A percentile compares a stretch with the other conserved stretches of the same genome.
Conservation (phyloP, 148 eudicot species). For the Rhododendron ferrugineum region DNA sequence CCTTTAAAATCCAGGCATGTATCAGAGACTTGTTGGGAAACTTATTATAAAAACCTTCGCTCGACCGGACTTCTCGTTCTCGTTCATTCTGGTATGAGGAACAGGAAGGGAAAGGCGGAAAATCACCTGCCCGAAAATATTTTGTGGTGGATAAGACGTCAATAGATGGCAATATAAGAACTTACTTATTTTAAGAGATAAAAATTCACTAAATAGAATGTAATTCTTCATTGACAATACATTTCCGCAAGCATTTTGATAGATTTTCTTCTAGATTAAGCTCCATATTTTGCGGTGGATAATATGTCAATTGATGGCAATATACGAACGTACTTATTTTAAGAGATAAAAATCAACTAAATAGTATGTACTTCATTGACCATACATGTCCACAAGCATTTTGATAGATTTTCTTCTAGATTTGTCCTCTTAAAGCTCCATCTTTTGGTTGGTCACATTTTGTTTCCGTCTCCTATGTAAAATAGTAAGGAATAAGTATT, state of each 20-base stretch:
- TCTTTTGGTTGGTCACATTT: background rate
- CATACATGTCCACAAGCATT: background rate
- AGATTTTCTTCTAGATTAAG: background rate
- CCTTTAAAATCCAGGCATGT: too few species aligned
- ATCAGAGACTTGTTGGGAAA: background rate
- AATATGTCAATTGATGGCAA: background rate
- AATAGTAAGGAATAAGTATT: background rate
- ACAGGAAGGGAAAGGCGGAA: background rate
- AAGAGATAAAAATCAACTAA: background rate
- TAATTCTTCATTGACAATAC: too few species aligned
- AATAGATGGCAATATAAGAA: too few species aligned
- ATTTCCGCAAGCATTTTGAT: background rate
- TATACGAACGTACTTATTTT: background rate
- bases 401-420: background rate
- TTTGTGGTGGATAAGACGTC: too few species aligned
- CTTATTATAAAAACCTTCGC: too few species aligned
- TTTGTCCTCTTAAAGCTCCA: background rate
- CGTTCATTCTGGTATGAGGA: background rate
- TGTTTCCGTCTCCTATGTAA: background rate
- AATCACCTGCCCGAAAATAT: background rate
- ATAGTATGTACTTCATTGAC: too few species aligned
- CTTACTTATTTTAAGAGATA: too few species aligned
- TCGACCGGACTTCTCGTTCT: too few species aligned
- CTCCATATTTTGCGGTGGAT: background rate
- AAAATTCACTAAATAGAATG: too few species aligned